These are phyloP conservation scores for Penicillium hordei DNA, from an alignment of 2,329 filamentous ascomycete species.

Conservation along the genomic window DNA sequence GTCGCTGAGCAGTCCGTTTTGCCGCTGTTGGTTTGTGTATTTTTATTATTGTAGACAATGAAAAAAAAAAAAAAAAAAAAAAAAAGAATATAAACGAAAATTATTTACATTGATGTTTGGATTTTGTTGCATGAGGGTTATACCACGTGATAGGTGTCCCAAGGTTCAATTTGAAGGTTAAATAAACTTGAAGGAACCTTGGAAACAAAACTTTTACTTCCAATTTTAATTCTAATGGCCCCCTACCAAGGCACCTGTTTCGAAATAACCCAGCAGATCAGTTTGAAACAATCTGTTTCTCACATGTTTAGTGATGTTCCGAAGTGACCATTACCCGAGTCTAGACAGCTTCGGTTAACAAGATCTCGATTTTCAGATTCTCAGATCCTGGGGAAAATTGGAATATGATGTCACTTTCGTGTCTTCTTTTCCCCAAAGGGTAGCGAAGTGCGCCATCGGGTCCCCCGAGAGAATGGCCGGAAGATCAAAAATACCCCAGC, in stretches of 20 bases:
- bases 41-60: not conserved
- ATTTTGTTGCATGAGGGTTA: constrained; percentile 9
- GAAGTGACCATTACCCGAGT: not conserved
- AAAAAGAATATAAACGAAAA: not conserved
- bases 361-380: not conserved
- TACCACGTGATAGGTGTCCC: constrained; percentile 19
- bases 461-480: constrained; percentile 16
- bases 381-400: constrained; percentile 1
- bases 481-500: constrained; percentile 1
- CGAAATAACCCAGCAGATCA: not conserved
- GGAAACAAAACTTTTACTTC: not conserved
- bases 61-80: not conserved
- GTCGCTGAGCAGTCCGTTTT: constrained; percentile 20
- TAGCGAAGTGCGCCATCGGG: constrained; percentile 7
- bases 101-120: not conserved
- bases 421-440: constrained; percentile 8
- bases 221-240: not conserved
- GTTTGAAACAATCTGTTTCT: not conserved
- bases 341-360: not conserved
- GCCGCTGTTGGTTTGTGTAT: constrained; percentile 31
- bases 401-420: constrained; percentile 23
- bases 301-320: not conserved
- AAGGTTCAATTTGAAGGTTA: not conserved
- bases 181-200: not conserved
- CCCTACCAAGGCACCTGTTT: not conserved